Evolutionary conservation across 2,329 filamentous ascomycete genomes (phyloP).

Genomic region (Gremmenia infestans): DNA sequence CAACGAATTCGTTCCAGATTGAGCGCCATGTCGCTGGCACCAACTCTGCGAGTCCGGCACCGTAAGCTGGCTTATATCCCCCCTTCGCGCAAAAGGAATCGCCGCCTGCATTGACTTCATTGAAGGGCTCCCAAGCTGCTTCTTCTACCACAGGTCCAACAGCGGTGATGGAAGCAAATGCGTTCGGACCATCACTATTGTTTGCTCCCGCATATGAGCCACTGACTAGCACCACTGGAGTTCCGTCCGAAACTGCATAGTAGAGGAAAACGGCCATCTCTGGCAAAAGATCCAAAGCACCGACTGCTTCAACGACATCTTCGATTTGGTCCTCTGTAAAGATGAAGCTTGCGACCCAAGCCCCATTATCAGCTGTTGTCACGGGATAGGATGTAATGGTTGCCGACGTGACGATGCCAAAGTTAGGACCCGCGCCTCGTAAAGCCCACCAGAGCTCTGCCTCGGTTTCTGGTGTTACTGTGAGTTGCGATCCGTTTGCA

Average conservation of each 20-base stretch:
- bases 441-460: slow-evolving; percentile 43
- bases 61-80: slow-evolving; percentile 1
- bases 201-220: slow-evolving; percentile 1
- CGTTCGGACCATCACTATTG: background rate
- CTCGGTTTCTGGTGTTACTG: slow-evolving; percentile 20
- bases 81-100: slow-evolving; percentile 3
- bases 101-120: background rate
- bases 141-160: background rate
- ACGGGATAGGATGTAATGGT: slow-evolving; percentile 6
- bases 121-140: background rate
- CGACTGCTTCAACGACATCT: background rate
- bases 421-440: slow-evolving; percentile 31
- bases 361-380: background rate
- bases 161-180: background rate
- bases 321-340: background rate
- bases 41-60: background rate
- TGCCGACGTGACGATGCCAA: slow-evolving; percentile 36
- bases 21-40: background rate
- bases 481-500: slow-evolving; percentile 22
- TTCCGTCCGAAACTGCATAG: background rate
- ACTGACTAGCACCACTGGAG: background rate
- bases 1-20: background rate
- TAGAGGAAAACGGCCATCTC: slow-evolving; percentile 5
- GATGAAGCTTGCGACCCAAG: background rate
- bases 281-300: background rate